Percentiles rank a stretch among this genome's conserved stretches.
Conservation (phyloP, 768 basidiomycete species). For the Mycena crocata region DNA sequence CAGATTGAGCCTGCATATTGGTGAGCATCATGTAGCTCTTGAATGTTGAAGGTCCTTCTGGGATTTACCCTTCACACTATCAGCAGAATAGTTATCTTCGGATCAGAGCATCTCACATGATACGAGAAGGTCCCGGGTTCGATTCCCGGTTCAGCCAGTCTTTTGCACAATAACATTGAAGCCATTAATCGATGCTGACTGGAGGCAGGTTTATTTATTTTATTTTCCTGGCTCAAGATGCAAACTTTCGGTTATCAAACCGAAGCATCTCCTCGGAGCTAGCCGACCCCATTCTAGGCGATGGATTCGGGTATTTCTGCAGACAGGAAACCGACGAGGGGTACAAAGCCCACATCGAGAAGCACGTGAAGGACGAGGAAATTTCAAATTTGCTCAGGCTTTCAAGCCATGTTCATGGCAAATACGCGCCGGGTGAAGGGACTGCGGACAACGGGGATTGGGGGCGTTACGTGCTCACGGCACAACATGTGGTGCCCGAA, state of each 20-base stretch:
- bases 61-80: too few species aligned
- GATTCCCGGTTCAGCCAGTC: too few species aligned
- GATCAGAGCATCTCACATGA: too few species aligned
- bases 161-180: too few species aligned
- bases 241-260: conserved; percentile 13
- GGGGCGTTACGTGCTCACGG: neutral
- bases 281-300: conserved; percentile 4
- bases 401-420: conserved; percentile 12
- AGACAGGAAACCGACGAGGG: conserved; percentile 1
- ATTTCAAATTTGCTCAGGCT: conserved; percentile 16
- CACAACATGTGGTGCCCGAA: conserved; percentile 23
- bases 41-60: too few species aligned
- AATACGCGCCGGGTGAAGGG: neutral
- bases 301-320: conserved; percentile 9
- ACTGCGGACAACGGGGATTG: conserved; percentile 18
- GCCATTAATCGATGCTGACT: conserved; percentile 21
- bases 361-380: conserved; percentile 1
- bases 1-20: too few species aligned
- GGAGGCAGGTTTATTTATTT: neutral
- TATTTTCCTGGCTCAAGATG: conserved; percentile 1
- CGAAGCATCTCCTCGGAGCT: conserved; percentile 2
- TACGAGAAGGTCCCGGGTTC: too few species aligned
- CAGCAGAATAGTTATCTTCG: too few species aligned
- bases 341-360: conserved; percentile 9
- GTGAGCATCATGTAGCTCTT: neutral